These are phyloP conservation scores for Schoenoplectus triqueter DNA, from an alignment of 202 grass and related monocot genomes.

Conservation along the genomic window DNA sequence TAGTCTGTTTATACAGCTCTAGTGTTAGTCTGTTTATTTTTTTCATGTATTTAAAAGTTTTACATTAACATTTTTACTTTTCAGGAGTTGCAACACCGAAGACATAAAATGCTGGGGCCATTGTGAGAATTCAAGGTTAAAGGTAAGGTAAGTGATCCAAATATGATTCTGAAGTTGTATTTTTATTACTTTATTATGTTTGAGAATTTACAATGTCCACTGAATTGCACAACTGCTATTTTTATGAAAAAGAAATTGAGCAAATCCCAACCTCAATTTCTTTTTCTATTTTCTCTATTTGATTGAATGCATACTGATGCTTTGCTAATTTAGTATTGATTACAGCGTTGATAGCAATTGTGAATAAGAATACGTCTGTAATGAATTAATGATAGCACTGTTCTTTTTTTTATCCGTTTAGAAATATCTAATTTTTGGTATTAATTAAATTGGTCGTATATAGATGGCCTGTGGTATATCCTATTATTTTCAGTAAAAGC, in stretches of 20 bases:
- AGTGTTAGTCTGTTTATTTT: neutral
- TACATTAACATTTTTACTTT: neutral
- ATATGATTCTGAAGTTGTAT: no score
- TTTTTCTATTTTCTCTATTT: neutral
- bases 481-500: neutral
- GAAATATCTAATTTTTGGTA: neutral
- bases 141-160: neutral
- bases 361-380: neutral
- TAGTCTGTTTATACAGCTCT: neutral
- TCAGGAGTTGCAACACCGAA: neutral
- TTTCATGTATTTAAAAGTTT: neutral
- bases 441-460: neutral
- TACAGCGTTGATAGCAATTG: neutral
- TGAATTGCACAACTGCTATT: no score
- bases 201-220: no score
- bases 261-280: neutral
- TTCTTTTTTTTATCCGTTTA: neutral
- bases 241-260: no score
- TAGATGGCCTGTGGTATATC: no score
- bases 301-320: neutral
- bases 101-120: neutral
- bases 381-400: neutral
- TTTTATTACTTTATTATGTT: no score
- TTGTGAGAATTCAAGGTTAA: neutral
- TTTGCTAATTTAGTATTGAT: no score